phyloP scores from a whole-genome alignment of 331 rosid genomes.

The Erythrophleum ivorense region DNA sequence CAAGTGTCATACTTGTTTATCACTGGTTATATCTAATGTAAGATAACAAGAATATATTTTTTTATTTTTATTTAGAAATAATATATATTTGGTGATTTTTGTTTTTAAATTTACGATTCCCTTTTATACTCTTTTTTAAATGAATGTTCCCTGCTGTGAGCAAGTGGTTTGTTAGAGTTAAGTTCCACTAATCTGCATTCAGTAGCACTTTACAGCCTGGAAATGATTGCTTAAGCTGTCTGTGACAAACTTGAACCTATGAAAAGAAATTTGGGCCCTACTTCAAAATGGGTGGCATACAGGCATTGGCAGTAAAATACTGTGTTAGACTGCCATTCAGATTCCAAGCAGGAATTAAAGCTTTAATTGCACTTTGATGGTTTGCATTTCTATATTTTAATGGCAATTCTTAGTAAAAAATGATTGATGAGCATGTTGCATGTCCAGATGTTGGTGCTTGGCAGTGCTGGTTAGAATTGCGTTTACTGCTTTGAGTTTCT shows the following conservation, averaged over 20 bases:
- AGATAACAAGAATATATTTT: background rate
- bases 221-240: background rate
- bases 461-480: background rate
- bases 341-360: conserved; percentile 13
- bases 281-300: conserved; percentile 5
- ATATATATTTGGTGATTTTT: conserved; percentile 1
- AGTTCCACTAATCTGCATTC: conserved; percentile 4
- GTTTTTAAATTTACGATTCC: background rate
- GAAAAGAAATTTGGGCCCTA: conserved; percentile 17
- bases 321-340: background rate
- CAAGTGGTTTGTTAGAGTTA: background rate
- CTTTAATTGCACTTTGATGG: background rate
- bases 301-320: background rate
- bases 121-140: background rate
- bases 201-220: background rate
- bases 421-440: conserved; percentile 6
- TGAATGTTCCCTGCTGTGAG: conserved; percentile 2
- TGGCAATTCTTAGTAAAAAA: background rate
- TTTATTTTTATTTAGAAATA: background rate
- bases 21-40: background rate
- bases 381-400: conserved; percentile 6
- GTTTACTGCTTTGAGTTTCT: conserved; percentile 17
- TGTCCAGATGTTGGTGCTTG: background rate
- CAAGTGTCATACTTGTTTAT: conserved; percentile 2
- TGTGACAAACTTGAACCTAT: background rate